Percentiles rank a stretch among this genome's conserved stretches.
phyloP scores from a whole-genome alignment of 352 stramenopile genomes.

The Pythium coloratum region DNA sequence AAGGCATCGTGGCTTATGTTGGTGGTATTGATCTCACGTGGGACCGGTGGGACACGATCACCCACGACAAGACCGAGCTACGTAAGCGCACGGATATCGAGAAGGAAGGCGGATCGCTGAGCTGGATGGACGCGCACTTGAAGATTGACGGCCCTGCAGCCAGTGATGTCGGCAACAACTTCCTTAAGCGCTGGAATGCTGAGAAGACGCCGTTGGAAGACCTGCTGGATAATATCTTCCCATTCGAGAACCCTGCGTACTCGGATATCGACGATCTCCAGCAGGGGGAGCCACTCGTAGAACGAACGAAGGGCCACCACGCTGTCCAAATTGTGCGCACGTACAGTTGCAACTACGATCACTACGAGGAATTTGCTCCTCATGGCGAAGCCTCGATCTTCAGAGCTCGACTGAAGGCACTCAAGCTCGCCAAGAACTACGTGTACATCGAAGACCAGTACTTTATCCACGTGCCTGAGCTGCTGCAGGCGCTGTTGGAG shows the following conservation, averaged over 20 bases:
- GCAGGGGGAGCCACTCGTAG: slow-evolving; percentile 6
- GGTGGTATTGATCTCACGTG: slow-evolving; percentile 56
- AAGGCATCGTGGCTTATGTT: slow-evolving; percentile 40
- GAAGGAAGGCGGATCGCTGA: slow-evolving; percentile 39
- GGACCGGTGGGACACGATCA: slow-evolving; percentile 62
- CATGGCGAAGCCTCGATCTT: slow-evolving; percentile 51
- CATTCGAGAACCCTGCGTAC: slow-evolving; percentile 52
- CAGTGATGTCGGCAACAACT: slow-evolving; percentile 63
- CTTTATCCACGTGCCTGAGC: slow-evolving; percentile 64
- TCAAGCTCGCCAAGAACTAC: slow-evolving; percentile 64
- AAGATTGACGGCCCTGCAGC: slow-evolving; percentile 31
- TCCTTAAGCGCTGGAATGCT: slow-evolving; percentile 66
- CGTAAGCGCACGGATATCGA: slow-evolving; percentile 32
- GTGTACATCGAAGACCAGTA: slow-evolving; percentile 77
- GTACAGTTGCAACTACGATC: slow-evolving; percentile 40
- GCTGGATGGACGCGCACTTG: slow-evolving; percentile 66
- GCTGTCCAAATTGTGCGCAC: slow-evolving; percentile 57
- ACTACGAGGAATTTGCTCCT: slow-evolving; percentile 51
- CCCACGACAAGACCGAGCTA: slow-evolving; percentile 48
- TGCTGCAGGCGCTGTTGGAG: slow-evolving; percentile 44
- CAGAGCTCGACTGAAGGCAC: slow-evolving; percentile 37
- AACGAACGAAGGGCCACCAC: slow-evolving; percentile 16
- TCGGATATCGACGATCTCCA: slow-evolving; percentile 8
- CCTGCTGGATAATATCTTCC: slow-evolving; percentile 45
- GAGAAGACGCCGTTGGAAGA: slow-evolving; percentile 34